These are phyloP conservation scores for Austroboletus niveus DNA, from an alignment of 1,284 basidiomycete species.

Conservation along the genomic window DNA sequence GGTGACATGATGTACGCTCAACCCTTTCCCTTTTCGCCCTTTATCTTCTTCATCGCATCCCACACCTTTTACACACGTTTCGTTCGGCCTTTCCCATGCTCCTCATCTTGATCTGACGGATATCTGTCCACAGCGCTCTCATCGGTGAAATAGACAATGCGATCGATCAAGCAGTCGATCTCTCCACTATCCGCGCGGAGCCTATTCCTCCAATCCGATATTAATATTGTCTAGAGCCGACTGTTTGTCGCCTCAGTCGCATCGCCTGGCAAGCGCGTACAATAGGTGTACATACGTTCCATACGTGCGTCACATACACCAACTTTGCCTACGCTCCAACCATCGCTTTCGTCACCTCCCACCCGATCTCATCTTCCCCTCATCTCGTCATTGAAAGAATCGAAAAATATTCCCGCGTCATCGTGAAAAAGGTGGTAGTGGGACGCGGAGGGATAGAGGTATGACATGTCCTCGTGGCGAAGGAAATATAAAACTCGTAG, in stretches of 20 bases:
- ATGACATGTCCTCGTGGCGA: too few relatives aligned
- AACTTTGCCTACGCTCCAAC: not conserved
- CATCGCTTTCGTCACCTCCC: not conserved
- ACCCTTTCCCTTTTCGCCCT: not conserved
- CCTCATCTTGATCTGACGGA: not conserved
- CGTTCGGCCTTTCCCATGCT: not conserved
- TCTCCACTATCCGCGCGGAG: slow-evolving; percentile 81
- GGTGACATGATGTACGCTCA: slow-evolving; percentile 93
- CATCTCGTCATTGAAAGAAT: not conserved
- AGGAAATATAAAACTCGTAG: too few relatives aligned
- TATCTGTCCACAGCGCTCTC: slow-evolving; percentile 56
- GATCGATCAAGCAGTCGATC: slow-evolving; percentile 78
- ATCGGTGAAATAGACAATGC: slow-evolving; percentile 91
- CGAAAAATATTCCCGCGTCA: too few relatives aligned
- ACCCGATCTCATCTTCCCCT: not conserved
- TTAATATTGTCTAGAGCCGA: slow-evolving; percentile 29
- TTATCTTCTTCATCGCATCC: not conserved
- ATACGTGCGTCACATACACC: not conserved
- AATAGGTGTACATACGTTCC: slow-evolving; percentile 1
- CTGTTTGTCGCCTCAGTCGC: not conserved
- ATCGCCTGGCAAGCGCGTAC: not conserved
- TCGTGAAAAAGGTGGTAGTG: too few relatives aligned
- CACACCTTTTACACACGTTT: too few relatives aligned
- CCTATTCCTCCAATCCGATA: slow-evolving; percentile 81
- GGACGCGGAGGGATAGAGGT: too few relatives aligned